Evolutionary conservation across 1,139 yeast genomes (phyloP).

Genomic region (Kodamaea anthophila): DNA sequence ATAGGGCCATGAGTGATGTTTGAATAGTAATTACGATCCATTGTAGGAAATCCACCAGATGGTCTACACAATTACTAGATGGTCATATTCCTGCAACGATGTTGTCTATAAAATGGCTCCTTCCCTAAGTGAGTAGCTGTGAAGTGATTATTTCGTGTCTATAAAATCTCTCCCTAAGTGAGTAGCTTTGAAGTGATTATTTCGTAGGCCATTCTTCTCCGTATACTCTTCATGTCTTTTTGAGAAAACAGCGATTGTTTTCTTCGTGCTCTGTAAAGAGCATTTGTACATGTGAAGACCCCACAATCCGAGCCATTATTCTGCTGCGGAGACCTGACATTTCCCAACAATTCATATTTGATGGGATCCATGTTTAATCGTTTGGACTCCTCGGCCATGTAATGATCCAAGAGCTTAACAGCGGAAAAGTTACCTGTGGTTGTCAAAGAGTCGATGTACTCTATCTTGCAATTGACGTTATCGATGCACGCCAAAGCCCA

Average conservation of each 20-base stretch:
- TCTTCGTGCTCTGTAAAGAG: constrained; percentile 50
- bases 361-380: constrained; percentile 25
- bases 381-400: constrained; percentile 53
- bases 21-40: too few relatives aligned
- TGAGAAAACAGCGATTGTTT: constrained; percentile 52
- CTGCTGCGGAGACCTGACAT: constrained; percentile 70
- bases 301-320: constrained; percentile 94
- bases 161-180: too few relatives aligned
- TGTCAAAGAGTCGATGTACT: constrained; percentile 70
- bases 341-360: constrained; percentile 28
- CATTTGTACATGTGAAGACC: constrained; percentile 81
- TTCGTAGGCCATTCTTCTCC: constrained; percentile 66
- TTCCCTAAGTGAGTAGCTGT: constrained; percentile 8
- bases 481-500: constrained; percentile 90
- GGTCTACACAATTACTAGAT: too few relatives aligned
- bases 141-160: constrained; percentile 35
- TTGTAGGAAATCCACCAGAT: too few relatives aligned
- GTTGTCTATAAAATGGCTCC: too few relatives aligned
- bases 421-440: constrained; percentile 51
- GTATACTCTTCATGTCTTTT: constrained; percentile 60
- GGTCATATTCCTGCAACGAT: too few relatives aligned
- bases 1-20: too few relatives aligned
- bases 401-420: constrained; percentile 48
- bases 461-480: constrained; percentile 49
- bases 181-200: constrained; percentile 22